Conservation (phyloP, 768 basidiomycete genomes). For the Aureoboletus auriporus region DNA sequence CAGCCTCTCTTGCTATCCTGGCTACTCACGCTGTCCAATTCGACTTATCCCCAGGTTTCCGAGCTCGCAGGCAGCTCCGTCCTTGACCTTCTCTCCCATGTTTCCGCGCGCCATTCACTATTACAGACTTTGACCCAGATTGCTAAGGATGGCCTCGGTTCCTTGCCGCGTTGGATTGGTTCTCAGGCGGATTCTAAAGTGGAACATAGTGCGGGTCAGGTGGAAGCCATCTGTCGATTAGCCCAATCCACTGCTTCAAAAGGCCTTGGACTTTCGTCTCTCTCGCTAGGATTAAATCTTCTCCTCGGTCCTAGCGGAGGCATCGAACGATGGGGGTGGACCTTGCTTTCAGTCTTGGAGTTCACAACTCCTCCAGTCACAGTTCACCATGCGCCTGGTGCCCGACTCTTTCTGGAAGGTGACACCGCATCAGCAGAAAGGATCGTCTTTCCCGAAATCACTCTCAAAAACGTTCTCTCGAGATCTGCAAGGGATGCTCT, state of each 20-base stretch:
- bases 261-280: conserved; percentile 32
- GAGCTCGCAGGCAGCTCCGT: conserved; percentile 45
- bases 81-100: conserved; percentile 37
- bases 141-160: conserved; percentile 58
- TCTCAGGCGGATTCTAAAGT: conserved; percentile 73
- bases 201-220: conserved; percentile 59
- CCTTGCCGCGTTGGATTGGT: conserved; percentile 68
- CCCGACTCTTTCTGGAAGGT: conserved; percentile 54
- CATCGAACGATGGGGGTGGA: conserved; percentile 92
- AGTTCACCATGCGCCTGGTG: conserved; percentile 44
- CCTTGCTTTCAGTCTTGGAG: conserved; percentile 75
- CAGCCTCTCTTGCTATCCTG: conserved; percentile 67
- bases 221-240: conserved; percentile 68
- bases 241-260: conserved; percentile 14
- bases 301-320: conserved; percentile 79
- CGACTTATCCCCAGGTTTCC: conserved; percentile 51
- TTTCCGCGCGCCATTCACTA: conserved; percentile 44
- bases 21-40: conserved; percentile 68
- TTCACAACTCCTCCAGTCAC: conserved; percentile 54
- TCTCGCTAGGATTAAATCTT: conserved; percentile 51
- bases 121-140: conserved; percentile 58
- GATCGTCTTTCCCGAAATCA: conserved; percentile 53
- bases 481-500: conserved; percentile 51
- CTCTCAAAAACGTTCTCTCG: conserved; percentile 52
- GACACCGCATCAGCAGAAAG: conserved; percentile 35